Evolutionary conservation across 441 rosid genomes (phyloP).

Genomic region (Erodium moschatum): DNA sequence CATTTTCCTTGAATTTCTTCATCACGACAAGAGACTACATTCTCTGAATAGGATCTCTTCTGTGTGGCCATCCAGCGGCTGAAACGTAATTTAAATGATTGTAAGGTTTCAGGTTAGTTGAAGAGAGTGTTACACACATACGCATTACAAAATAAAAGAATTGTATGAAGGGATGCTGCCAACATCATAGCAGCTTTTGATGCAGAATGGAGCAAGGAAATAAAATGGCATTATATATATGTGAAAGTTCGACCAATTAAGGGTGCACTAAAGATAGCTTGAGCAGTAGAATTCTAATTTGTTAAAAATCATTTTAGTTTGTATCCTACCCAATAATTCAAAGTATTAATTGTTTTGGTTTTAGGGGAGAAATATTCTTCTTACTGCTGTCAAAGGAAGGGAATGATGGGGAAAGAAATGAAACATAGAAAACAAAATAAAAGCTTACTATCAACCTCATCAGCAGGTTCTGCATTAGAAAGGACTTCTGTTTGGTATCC

Average conservation of each 20-base stretch:
- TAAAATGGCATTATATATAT: not conserved
- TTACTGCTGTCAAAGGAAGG: not conserved
- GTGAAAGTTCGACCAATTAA: not conserved
- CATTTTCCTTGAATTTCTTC: slow-evolving; percentile 44
- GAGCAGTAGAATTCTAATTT: not conserved
- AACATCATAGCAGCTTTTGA: not conserved
- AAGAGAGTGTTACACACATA: not conserved
- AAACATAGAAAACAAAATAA: slow-evolving; percentile 13
- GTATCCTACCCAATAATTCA: not conserved
- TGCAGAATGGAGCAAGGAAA: no score
- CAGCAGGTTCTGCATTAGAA: slow-evolving; percentile 59
- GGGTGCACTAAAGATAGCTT: not conserved
- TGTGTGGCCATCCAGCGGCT: slow-evolving; percentile 63
- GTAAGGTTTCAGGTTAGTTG: slow-evolving; percentile 21
- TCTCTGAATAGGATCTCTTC: slow-evolving; percentile 29
- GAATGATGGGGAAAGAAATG: slow-evolving; percentile 5
- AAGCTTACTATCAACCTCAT: slow-evolving; percentile 49
- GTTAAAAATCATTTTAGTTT: not conserved
- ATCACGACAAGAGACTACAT: slow-evolving; percentile 21
- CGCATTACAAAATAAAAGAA: not conserved
- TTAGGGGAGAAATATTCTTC: not conserved
- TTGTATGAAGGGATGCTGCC: not conserved
- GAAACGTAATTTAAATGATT: slow-evolving; percentile 30
- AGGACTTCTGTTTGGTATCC: slow-evolving; percentile 53
- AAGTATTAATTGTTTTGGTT: not conserved